Evolutionary conservation across 2,329 filamentous ascomycete genomes (phyloP).

Genomic region (Exophiala calicioides): DNA sequence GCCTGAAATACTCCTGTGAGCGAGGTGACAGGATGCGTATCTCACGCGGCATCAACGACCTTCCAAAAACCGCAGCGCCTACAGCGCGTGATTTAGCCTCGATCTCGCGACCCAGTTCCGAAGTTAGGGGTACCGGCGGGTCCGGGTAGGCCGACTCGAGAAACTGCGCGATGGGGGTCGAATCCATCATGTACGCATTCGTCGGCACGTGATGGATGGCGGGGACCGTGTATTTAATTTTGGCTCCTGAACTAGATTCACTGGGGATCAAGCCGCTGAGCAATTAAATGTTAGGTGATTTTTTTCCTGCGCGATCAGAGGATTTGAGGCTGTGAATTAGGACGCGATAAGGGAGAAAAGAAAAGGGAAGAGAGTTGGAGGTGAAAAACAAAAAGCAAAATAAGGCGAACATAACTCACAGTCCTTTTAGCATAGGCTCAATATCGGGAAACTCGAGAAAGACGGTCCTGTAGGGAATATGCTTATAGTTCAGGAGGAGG

Average conservation of each 20-base stretch:
- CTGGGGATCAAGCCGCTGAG: constrained; percentile 32
- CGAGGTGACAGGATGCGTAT: constrained; percentile 40
- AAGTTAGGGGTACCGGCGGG: constrained; percentile 38
- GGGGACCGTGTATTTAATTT: constrained; percentile 44
- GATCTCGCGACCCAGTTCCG: constrained; percentile 40
- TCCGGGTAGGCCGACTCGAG: constrained; percentile 44
- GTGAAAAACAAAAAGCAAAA: constrained; percentile 13
- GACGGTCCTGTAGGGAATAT: constrained; percentile 43
- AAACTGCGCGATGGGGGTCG: constrained; percentile 42
- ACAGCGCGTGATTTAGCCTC: constrained; percentile 36
- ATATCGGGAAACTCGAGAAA: constrained; percentile 50
- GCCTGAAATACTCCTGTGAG: constrained; percentile 42
- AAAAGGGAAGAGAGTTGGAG: background rate
- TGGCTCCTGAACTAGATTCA: constrained; percentile 27
- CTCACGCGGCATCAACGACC: constrained; percentile 43
- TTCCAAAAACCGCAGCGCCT: constrained; percentile 34
- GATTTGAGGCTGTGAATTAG: background rate
- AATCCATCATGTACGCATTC: constrained; percentile 46
- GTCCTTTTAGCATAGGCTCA: constrained; percentile 43
- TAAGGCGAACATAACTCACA: constrained; percentile 36
- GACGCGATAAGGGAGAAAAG: constrained; percentile 1
- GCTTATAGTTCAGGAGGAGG: constrained; percentile 48
- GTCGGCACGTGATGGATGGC: constrained; percentile 45
- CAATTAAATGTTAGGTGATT: constrained; percentile 3
- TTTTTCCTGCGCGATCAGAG: constrained; percentile 2